phyloP scores from a whole-genome alignment of 2,329 filamentous ascomycete genomes.

The Dendryphion nanum region DNA sequence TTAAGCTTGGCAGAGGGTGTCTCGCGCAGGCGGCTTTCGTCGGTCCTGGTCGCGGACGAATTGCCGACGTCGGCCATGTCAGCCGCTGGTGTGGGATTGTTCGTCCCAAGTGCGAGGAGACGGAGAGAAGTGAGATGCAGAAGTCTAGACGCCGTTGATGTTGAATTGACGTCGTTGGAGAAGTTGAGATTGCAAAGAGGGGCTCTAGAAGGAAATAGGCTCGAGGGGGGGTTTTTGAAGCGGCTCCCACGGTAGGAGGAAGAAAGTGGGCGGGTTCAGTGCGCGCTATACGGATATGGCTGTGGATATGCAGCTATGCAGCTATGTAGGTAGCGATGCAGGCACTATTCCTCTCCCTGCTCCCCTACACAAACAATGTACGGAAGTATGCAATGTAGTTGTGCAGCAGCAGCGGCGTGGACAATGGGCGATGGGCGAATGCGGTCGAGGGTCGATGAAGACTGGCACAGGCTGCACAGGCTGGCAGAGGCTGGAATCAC shows the following conservation, averaged over 20 bases:
- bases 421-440: background rate
- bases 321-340: constrained; percentile 28
- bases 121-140: background rate
- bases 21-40: constrained; percentile 30
- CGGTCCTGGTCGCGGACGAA: constrained; percentile 20
- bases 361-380: constrained; percentile 3
- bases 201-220: too few species aligned
- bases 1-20: constrained; percentile 28
- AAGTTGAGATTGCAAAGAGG: too few species aligned
- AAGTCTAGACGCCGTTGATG: too few species aligned
- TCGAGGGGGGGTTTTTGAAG: constrained; percentile 8
- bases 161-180: constrained; percentile 14
- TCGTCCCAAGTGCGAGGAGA: too few species aligned
- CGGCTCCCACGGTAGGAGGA: too few species aligned
- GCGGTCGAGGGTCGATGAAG: background rate
- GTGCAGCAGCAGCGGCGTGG: background rate
- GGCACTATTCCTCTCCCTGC: constrained; percentile 15
- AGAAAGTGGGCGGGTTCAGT: too few species aligned
- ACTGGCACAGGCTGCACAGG: background rate
- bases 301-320: constrained; percentile 18
- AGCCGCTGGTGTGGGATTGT: constrained; percentile 6
- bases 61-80: constrained; percentile 24
- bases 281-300: too few species aligned
- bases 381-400: constrained; percentile 1
- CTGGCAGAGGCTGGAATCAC: too few species aligned